phyloP scores from a whole-genome alignment of 331 rosid species.

The Quercus phellos region DNA sequence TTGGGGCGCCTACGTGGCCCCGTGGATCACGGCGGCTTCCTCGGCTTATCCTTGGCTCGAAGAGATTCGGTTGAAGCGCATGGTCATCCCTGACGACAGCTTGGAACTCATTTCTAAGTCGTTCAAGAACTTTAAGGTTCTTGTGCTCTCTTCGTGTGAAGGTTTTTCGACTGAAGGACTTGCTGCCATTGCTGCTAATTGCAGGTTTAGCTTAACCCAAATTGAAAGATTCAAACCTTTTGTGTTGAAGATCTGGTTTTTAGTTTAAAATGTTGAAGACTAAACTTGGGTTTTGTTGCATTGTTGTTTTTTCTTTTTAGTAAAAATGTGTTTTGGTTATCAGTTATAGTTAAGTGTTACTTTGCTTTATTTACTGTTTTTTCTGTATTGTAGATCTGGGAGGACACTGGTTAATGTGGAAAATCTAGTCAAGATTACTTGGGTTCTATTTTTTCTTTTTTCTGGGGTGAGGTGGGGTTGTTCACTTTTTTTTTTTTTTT shows the following conservation, averaged over 20 bases:
- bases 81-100: slow-evolving; percentile 76
- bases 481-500: background rate
- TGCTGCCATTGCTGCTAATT: slow-evolving; percentile 83
- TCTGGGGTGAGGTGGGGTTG: background rate
- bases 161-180: slow-evolving; percentile 84
- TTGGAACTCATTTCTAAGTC: slow-evolving; percentile 78
- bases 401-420: background rate
- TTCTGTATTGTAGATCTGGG: slow-evolving; percentile 9
- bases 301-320: background rate
- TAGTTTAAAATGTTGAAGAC: background rate
- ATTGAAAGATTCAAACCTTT: background rate
- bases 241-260: background rate
- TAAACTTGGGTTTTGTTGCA: background rate
- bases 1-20: slow-evolving; percentile 72
- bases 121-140: slow-evolving; percentile 69
- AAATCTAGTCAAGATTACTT: slow-evolving; percentile 14
- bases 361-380: background rate
- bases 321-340: background rate
- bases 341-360: background rate
- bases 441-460: background rate
- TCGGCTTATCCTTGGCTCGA: slow-evolving; percentile 59
- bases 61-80: slow-evolving; percentile 87
- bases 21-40: slow-evolving; percentile 76
- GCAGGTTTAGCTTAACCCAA: slow-evolving; percentile 52
- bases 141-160: slow-evolving; percentile 75